These are phyloP conservation scores for Prunus fruticosa DNA, from an alignment of 306 rosid species.

Conservation along the genomic window DNA sequence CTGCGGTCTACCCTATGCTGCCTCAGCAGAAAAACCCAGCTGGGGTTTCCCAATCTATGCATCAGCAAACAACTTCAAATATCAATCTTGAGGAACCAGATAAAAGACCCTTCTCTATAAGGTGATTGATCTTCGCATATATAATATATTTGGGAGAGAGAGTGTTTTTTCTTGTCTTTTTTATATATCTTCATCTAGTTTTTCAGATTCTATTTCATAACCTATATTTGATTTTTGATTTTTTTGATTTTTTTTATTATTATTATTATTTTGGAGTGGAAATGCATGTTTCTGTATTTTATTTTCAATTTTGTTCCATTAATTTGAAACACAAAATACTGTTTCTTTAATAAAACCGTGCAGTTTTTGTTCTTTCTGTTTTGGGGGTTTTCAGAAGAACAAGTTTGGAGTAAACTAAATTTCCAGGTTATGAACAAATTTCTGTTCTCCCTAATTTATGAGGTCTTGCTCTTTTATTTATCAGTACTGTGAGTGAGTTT, in stretches of 20 bases:
- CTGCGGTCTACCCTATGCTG: conserved; percentile 22
- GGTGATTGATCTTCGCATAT: conserved; percentile 23
- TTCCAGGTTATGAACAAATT: neutral
- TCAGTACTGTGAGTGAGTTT: neutral
- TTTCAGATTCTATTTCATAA: neutral
- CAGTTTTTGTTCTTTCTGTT: no score
- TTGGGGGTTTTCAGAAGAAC: neutral
- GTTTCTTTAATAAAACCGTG: neutral
- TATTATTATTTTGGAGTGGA: neutral
- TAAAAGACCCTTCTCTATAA: conserved; percentile 46
- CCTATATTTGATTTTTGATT: neutral
- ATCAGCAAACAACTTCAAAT: conserved; percentile 20
- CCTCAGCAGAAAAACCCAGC: conserved; percentile 39
- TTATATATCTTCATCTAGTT: neutral
- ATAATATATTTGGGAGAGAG: neutral
- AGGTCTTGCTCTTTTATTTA: neutral
- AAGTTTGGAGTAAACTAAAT: neutral
- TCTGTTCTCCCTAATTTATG: neutral
- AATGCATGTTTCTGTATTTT: neutral
- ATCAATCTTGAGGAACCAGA: conserved; percentile 20
- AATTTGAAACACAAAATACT: neutral
- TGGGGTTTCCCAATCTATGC: conserved; percentile 34
- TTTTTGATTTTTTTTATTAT: no score
- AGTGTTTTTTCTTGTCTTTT: no score
- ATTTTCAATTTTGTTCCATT: neutral